Evolutionary conservation across 257 asterid species (phyloP).

Genomic region (Primulina tabacum): DNA sequence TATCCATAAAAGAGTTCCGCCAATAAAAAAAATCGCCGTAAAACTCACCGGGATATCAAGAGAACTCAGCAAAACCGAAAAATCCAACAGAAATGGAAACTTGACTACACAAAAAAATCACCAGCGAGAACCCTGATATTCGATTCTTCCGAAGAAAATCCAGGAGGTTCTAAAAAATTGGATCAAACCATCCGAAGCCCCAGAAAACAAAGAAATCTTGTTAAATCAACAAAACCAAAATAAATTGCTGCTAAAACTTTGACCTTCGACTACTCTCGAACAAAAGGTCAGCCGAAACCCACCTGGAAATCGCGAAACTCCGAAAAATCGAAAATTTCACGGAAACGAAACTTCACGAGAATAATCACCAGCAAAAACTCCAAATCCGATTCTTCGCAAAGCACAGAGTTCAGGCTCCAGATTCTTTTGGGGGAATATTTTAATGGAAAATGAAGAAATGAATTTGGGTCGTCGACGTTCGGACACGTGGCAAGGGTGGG

Average conservation of each 20-base stretch:
- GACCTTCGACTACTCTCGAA: neutral
- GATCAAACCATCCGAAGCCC: neutral
- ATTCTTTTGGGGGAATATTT: slow-evolving; percentile 24
- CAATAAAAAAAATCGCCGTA: neutral
- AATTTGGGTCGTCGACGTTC: slow-evolving; percentile 32
- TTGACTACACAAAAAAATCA: neutral
- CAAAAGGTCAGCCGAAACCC: neutral
- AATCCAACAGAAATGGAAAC: neutral
- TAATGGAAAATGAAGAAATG: slow-evolving; percentile 16
- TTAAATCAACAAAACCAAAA: neutral
- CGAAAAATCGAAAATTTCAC: slow-evolving; percentile 14
- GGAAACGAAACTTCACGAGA: slow-evolving; percentile 11
- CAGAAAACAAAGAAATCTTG: neutral
- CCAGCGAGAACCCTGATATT: neutral
- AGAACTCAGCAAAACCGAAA: neutral
- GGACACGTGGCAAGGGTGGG: slow-evolving; percentile 67
- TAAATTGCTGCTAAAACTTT: neutral
- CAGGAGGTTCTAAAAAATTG: neutral
- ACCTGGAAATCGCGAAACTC: slow-evolving; percentile 18
- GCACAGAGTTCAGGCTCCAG: slow-evolving; percentile 24
- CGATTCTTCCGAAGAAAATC: neutral
- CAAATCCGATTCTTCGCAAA: slow-evolving; percentile 12
- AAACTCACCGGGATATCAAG: slow-evolving; percentile 1
- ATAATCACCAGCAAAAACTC: neutral
- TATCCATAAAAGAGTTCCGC: neutral